Evolutionary conservation across 345 rosid species (phyloP), one percentile per base, ranked within the genome.

Genomic region (Eutrema heterophyllum): DNA sequence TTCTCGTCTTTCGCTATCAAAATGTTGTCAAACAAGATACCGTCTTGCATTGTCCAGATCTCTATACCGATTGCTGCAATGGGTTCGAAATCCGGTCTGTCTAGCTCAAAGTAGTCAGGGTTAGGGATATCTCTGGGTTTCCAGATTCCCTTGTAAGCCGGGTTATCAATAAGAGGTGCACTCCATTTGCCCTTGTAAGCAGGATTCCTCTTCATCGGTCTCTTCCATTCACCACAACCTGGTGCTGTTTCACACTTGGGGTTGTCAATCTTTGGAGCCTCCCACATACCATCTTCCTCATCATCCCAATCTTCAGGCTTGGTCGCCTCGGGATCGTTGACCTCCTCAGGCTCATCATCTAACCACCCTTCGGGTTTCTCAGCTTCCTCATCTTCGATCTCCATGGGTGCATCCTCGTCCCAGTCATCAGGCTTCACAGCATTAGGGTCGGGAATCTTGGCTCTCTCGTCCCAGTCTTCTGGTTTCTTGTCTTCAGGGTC

Each of bases 301-400:
- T 91, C 97, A 83, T 91, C 95, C 97, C 97, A 88, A 74, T 91
- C 97, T 71, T 91, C 95, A 6, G 97, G 97, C 61, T 91, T 91
- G 39, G 91, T 67, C 4, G 97, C 97, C 16, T 91, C 97, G 3
- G 95, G 95, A 74, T 91, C 97, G 27, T 91, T 92, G 5, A 91
- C 76, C 74, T 91, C 97, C 81, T 91, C 97, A 63, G 97, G 91
- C 80, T 91, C 95, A 53, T 91, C 95, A 58, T 89, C 95, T 54
- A 91, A 78, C 97, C 95, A 91, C 59, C 97, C 97, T 74, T 89
- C 91, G 3, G 97, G 97, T 85, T 91, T 89, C 81, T 73, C 88
- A 65, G 97, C 97, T 4, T 91, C 95, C 72, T 77, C 88, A 67
- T 91, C 97, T 75, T 59, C 87, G 45, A 91, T 87, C 74, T 91